Base-by-base conservation (phyloP, 164 flowering plant genomes). In the Magnolia officinalis region DNA sequence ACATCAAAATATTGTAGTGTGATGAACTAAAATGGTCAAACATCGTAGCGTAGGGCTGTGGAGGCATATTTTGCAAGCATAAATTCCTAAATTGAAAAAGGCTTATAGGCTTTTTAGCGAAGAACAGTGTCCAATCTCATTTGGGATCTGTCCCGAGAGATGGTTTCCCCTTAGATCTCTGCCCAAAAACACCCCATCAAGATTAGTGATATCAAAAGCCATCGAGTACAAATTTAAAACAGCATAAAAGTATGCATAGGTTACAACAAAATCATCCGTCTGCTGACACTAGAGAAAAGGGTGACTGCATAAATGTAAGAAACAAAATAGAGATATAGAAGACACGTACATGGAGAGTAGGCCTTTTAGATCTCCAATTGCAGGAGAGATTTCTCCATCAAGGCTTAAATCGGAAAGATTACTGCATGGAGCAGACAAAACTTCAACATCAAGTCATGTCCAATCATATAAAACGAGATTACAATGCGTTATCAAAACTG, bases 361-460 rank as follows among this genome's bases (percentile, higher is more conserved):
- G 79, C 81, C 78, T 71, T 88, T 89, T 29, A 91, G 86, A 23
- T 23, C 24, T 23, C 24, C 24, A 23, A 23, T 23, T 23, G 24
- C 24, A 23, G 24, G 24, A 23, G 98, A 89, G 18, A 93, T 89
- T 82, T 96, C 99, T 14, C 99, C 99, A 73, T 84, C 95, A 66
- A 96, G 94, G 83, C 92, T 96, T 68, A 94, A 77, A 65, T 90
- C 88, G 19, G 99, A 92, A 0, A 96, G 86, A 81, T 96, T 96
- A 24, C 99, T 96, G 84, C 81, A 89, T 51, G 13, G 55, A 68
- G 66, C 6, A 51, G 69, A 63, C 13, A 76, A 59, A 23, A 66
- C 21, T 9, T 45, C 31, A 69, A 67, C 14, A 21, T 55, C 76
- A 73, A 55, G 18, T 2, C 29, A 26, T 19, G 9, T 14, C 18